phyloP scores from a whole-genome alignment of 2,329 filamentous ascomycete species.

The Aspergillus sp. region DNA sequence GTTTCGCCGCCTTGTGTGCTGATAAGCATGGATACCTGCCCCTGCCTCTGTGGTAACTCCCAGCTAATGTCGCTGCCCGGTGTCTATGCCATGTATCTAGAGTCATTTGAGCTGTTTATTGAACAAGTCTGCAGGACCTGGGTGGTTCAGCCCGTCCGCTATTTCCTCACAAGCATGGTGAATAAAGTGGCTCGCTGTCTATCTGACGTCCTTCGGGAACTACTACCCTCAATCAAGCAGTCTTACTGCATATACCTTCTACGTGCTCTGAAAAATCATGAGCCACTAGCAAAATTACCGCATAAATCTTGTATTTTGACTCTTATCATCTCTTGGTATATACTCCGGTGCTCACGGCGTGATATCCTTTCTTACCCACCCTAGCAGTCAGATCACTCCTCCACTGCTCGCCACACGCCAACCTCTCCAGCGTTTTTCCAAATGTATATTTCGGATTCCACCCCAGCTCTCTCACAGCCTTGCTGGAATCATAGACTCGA shows the following conservation, averaged over 20 bases:
- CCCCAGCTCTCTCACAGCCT: slow-evolving; percentile 10
- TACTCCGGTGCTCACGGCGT: neutral
- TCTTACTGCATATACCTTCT: neutral
- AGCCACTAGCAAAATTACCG: neutral
- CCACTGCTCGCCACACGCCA: neutral
- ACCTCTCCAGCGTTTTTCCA: neutral
- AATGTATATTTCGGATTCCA: slow-evolving; percentile 14
- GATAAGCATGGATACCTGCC: neutral
- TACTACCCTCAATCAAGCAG: neutral
- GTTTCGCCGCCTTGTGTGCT: neutral
- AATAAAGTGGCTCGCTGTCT: neutral
- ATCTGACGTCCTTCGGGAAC: neutral
- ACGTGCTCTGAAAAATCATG: neutral
- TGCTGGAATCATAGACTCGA: slow-evolving; percentile 17
- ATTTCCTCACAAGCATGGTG: neutral
- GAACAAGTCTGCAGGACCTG: neutral
- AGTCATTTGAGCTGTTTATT: neutral
- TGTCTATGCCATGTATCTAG: neutral
- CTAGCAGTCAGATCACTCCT: neutral
- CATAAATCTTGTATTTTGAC: neutral
- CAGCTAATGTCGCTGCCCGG: neutral
- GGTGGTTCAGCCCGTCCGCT: neutral
- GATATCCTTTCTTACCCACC: neutral
- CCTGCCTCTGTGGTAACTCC: neutral
- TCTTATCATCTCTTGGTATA: neutral